A percentile compares a stretch with the other conserved stretches of the same genome.
These are phyloP conservation scores for Priceomyces haplophilus DNA, from an alignment of 805 yeast species.

Conservation along the genomic window DNA sequence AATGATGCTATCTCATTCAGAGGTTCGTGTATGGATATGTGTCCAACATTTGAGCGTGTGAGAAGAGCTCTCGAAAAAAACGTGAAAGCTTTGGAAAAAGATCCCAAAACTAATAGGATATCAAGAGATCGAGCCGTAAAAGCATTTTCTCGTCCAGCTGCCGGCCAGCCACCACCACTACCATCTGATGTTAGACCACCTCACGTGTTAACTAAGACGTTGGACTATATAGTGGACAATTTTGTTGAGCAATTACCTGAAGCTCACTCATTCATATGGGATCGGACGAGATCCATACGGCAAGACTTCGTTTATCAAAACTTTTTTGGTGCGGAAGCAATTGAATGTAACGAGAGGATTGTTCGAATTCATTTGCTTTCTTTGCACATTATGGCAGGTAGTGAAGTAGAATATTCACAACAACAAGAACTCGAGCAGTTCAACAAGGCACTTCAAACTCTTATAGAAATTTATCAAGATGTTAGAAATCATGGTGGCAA, in stretches of 20 bases:
- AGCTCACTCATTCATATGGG: constrained; percentile 92
- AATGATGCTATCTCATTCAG: constrained; percentile 82
- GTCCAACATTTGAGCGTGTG: constrained; percentile 89
- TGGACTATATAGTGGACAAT: constrained; percentile 67
- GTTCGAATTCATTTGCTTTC: constrained; percentile 83
- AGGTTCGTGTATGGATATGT: constrained; percentile 92
- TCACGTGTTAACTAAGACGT: constrained; percentile 57
- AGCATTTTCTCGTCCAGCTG: constrained; percentile 94
- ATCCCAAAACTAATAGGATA: constrained; percentile 51
- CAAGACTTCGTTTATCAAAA: constrained; percentile 97
- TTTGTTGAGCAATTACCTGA: constrained; percentile 70
- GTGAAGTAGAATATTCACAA: constrained; percentile 69
- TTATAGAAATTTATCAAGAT: constrained; percentile 83
- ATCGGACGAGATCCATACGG: constrained; percentile 91
- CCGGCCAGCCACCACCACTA: constrained; percentile 96
- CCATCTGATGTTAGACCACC: constrained; percentile 99
- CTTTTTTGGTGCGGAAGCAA: constrained; percentile 88
- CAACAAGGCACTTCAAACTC: constrained; percentile 84
- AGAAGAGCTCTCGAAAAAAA: constrained; percentile 85
- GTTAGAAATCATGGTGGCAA: constrained; percentile 64
- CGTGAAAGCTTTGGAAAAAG: constrained; percentile 74
- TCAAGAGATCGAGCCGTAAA: constrained; percentile 67
- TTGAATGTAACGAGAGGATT: constrained; percentile 87
- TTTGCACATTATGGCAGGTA: constrained; percentile 81
- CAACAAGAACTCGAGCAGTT: constrained; percentile 96